Base-by-base conservation (phyloP, 352 stramenopile genomes). In the Phytophthora sp. region DNA sequence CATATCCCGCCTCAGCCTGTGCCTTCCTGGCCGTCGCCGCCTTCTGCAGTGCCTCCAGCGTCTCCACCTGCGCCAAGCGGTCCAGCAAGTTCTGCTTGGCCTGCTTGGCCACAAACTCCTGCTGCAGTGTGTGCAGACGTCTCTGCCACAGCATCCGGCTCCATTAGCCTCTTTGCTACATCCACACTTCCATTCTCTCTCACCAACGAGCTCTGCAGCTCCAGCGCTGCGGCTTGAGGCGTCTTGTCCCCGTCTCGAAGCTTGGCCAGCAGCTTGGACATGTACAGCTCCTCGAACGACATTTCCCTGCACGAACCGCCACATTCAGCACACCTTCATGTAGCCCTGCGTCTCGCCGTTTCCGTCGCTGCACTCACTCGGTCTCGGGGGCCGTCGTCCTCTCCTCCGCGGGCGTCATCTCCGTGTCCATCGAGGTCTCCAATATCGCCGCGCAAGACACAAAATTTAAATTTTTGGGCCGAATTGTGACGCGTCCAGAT, bases 1-100 rank as follows among this genome's bases (percentile, higher is more conserved):
- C 56, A 21, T 77, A 81, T 0, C 42, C 56, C 5, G 32, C 46
- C 17, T 79, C 62, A 11, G 54, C 60, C 30, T 84, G 59, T 1
- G 66, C 61, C 34, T 70, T 70, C 46, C 60, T 66, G 18, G 49
- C 20, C 17, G 39, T 13, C 5, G 67, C 49, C 42, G 59, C 68
- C 13, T 50, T 62, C 39, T 73, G 60, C 18, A 91, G 42, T 6
- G 79, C 80, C 27, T 83, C 72, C 21, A 74, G 41, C 18, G 63
- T 70, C 45, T 87, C 70, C 12, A 87, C 62, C n/a, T 89, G 77
- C n/a, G 80, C 67, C 59, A 93, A 66, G 59, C 85, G 84, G 41
- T 91, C 82, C 63, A 93, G 61, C 31, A 93, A 42, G 55, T 90
- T 91, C 46, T 93, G 84, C 35, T 84, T 75, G 41, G 79, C 69